Evolutionary conservation across 1,284 basidiomycete genomes (phyloP).

Genomic region (Leucoagaricus sp.): DNA sequence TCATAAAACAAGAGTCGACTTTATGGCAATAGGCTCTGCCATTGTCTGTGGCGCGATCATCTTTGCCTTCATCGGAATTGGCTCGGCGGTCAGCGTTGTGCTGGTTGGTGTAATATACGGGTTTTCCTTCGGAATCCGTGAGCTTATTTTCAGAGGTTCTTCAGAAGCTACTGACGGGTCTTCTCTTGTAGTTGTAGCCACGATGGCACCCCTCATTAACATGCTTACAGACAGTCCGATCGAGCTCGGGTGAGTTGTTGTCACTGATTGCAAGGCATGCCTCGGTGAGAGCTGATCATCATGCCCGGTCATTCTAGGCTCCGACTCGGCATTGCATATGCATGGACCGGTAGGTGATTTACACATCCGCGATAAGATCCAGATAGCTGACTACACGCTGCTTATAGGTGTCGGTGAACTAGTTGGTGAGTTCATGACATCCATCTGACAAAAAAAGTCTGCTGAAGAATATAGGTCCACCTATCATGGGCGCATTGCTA

Average conservation of each 20-base stretch:
- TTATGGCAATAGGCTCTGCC: constrained; percentile 25
- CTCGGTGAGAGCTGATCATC: background rate
- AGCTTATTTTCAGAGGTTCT: constrained; percentile 16
- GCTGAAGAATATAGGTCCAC: background rate
- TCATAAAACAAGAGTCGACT: constrained; percentile 39
- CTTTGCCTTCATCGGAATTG: constrained; percentile 32
- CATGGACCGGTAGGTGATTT: background rate
- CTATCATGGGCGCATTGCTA: background rate
- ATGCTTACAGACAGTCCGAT: background rate
- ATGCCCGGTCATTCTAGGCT: background rate
- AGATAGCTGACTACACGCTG: background rate
- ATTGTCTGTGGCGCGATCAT: constrained; percentile 27
- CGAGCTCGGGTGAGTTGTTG: background rate
- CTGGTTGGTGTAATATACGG: constrained; percentile 42
- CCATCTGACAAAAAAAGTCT: background rate
- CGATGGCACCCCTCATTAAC: background rate
- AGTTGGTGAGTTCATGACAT: background rate
- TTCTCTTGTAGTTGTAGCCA: background rate
- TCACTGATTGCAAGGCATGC: background rate
- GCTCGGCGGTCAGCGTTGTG: constrained; percentile 22
- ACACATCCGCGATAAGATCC: no score
- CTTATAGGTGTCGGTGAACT: background rate
- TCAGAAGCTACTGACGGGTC: background rate
- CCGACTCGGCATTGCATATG: background rate
- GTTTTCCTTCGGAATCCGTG: constrained; percentile 38